Evolutionary conservation across 345 rosid species (phyloP), one percentile per base, ranked within the genome.

Genomic region (Hevea brasiliensis): DNA sequence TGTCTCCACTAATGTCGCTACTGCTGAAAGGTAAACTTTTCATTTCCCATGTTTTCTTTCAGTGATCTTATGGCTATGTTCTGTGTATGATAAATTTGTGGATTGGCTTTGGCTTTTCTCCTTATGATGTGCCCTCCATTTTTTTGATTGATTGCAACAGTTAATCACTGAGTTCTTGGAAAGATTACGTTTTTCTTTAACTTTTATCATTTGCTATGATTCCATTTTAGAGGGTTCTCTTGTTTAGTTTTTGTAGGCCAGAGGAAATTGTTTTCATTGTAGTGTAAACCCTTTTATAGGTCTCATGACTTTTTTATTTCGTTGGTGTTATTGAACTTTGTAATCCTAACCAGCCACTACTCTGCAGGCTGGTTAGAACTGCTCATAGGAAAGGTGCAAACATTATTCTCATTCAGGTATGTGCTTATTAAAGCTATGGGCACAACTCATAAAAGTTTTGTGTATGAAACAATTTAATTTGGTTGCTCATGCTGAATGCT

Each of bases 371-470:
- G 68, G 90, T 90, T 73, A 85, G 91, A 81, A 85, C 81, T 80
- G 89, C 91, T 81, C 90, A 88, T 71, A 77, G 65, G 1, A 89
- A 88, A 75, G 94, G 93, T 69, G 97, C 98, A 8, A 87, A 91
- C 69, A 87, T 92, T 74, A 82, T 95, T 86, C 99, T 92, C 76
- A 85, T 95, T 82, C 97, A 92, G 97, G 99, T 85, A 54, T 50
- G 23, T 71, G 55, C 68, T 72, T 50, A 13, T 17, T 2, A 20
- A 17, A 50, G 20, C 17, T 50, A 15, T 50, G 55, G 55, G 55
- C n/a, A 1, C 17, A 6, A 20, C 17, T 40, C 66, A 15, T 61
- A 35, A 61, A 32, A 62, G 0, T 3, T 37, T 2, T 8, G 48
- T 40, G 12, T 62, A 50, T 50, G n/a, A 20, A 17, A 50, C 55